Base-by-base conservation (phyloP, 306 rosid genomes). In the Acacia acuminata region DNA sequence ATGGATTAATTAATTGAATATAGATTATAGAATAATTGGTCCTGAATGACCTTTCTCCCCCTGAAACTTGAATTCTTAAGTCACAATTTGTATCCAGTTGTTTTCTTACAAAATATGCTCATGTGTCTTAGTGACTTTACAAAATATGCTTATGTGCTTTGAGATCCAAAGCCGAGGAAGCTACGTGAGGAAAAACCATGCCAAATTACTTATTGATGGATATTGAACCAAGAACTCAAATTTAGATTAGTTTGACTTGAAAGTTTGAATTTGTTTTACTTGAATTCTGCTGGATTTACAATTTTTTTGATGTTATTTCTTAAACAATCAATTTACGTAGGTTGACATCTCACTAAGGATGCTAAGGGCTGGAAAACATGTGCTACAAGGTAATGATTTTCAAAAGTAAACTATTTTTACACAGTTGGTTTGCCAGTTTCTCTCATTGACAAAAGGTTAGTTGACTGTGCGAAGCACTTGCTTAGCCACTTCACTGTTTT, bases 291-390 rank as follows among this genome's bases (percentile, higher is more conserved):
- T 50, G 68, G 64, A 45, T 61, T 77, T 43, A 56, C 55, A 66
- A 47, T 58, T 40, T 82, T 38, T 56, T n/a, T 47, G 48, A 67
- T 58, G 47, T 55, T 11, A 70, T 51, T 74, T 43, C 60, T 63
- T 10, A 25, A 75, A 2, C 55, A 73, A 47, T 73, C 81, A 68
- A 88, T 72, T 71, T 9, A 27, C 84, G 84, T 86, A 94, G 98
- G 97, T 88, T 76, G 98, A 92, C 27, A 81, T 89, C 77, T 95
- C 98, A 47, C 60, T 93, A 64, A 86, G 81, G 83, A 45, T 95
- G 85, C 95, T 95, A 53, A 92, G 78, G 88, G 97, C 97, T 66
- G 97, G 98, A 83, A 95, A 95, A 88, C 97, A 95, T 77, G 98
- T 95, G 10, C 93, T 93, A 85, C 98, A 95, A 87, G 98, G 98